A percentile compares a stretch with the other conserved stretches of the same genome.
Conservation (phyloP, 768 basidiomycete genomes). For the Chalciporus sphaerocephalus region DNA sequence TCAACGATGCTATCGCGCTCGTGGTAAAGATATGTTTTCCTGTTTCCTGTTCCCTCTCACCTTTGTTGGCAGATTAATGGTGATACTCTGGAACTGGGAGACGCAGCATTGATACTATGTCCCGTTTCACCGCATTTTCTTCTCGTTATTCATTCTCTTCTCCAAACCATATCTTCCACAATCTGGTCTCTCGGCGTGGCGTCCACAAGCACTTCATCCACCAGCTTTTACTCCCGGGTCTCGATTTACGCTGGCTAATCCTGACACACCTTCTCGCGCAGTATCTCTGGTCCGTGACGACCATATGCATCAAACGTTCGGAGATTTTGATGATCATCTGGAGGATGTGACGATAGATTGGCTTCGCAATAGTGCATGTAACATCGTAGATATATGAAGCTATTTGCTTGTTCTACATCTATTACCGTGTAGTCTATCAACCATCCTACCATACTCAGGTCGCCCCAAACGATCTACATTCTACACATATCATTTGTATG, state of each 20-base stretch:
- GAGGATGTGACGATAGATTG: conserved; percentile 62
- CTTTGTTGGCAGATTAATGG: conserved; percentile 51
- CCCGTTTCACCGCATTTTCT: not conserved
- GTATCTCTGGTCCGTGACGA: conserved; percentile 46
- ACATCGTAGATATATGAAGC: conserved; percentile 17
- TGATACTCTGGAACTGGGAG: conserved; percentile 47
- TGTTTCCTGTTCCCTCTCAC: conserved; percentile 8
- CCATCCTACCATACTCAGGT: too few relatives aligned
- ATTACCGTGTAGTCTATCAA: too few relatives aligned
- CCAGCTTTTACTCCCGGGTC: conserved; percentile 45
- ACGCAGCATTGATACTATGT: conserved; percentile 58
- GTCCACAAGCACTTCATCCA: conserved; percentile 37
- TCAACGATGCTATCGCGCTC: conserved; percentile 61
- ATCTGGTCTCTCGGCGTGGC: conserved; percentile 42
- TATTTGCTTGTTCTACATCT: too few relatives aligned
- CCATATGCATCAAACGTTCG: conserved; percentile 54
- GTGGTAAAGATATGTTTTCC: conserved; percentile 45
- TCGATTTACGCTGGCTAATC: conserved; percentile 43
- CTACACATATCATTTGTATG: conserved; percentile 1
- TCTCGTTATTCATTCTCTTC: conserved; percentile 3
- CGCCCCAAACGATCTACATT: too few relatives aligned
- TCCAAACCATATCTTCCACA: conserved; percentile 49
- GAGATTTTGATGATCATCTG: conserved; percentile 80
- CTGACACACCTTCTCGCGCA: conserved; percentile 45
- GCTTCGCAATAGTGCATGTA: conserved; percentile 39